Evolutionary conservation across 2,329 filamentous ascomycete species (phyloP).

Genomic region (Monilinia fructigena): DNA sequence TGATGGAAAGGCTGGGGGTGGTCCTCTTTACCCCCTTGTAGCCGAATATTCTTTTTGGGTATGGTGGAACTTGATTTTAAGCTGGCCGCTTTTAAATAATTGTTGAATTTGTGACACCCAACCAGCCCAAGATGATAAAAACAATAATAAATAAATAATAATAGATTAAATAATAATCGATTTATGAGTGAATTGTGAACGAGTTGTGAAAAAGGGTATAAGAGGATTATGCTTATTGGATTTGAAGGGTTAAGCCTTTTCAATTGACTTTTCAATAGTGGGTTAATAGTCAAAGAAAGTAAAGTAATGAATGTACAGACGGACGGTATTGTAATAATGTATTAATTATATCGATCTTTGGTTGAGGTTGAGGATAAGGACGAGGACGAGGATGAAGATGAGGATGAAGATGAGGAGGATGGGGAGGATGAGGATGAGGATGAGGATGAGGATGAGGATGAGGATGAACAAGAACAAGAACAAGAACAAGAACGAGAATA

Average conservation of each 20-base stretch:
- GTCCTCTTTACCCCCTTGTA: slow-evolving; percentile 5
- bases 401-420: not conserved
- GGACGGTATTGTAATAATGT: too few species aligned
- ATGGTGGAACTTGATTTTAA: slow-evolving; percentile 4
- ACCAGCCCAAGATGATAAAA: not conserved
- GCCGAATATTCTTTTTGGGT: slow-evolving; percentile 5
- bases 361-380: not conserved
- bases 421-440: too few species aligned
- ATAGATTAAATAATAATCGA: too few species aligned
- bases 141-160: too few species aligned
- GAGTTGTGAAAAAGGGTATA: not conserved
- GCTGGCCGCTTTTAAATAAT: slow-evolving; percentile 16
- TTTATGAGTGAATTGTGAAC: not conserved
- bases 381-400: not conserved
- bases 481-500: too few species aligned
- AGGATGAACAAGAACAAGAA: too few species aligned
- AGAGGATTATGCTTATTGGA: slow-evolving; percentile 14
- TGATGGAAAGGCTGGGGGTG: slow-evolving; percentile 14
- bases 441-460: too few species aligned
- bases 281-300: not conserved
- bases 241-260: not conserved
- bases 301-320: too few species aligned
- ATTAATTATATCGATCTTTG: not conserved
- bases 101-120: not conserved
- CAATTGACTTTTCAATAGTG: not conserved